phyloP scores from a whole-genome alignment of 2,329 filamentous ascomycete genomes.

The Penicillium verrucosum region DNA sequence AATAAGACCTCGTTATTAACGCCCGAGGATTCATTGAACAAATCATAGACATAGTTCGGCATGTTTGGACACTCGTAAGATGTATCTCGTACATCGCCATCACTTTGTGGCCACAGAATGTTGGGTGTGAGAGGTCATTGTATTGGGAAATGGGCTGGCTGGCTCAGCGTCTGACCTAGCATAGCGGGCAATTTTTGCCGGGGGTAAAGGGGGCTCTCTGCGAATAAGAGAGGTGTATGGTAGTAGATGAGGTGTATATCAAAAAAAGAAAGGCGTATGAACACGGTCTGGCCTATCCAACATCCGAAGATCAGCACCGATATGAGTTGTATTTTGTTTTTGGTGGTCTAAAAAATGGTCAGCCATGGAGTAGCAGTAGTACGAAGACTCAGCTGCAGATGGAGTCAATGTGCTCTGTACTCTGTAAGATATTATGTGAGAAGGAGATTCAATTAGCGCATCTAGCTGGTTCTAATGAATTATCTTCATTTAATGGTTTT shows the following conservation, averaged over 20 bases:
- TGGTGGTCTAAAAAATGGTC: neutral
- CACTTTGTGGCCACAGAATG: neutral
- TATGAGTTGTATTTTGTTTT: neutral
- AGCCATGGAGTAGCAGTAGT: neutral
- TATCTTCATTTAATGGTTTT: neutral
- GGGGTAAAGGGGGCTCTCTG: neutral
- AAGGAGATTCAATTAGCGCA: neutral
- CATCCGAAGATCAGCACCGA: neutral
- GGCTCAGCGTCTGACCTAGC: neutral
- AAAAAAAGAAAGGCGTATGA: neutral
- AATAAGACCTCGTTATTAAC: slow-evolving; percentile 4
- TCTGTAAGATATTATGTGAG: neutral
- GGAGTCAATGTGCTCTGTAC: neutral
- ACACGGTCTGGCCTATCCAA: neutral
- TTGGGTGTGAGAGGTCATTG: slow-evolving; percentile 5
- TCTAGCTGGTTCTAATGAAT: neutral
- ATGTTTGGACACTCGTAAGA: neutral
- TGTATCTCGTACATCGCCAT: neutral
- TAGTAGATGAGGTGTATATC: neutral
- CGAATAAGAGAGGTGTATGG: neutral
- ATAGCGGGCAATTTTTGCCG: slow-evolving; percentile 4
- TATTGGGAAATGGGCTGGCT: slow-evolving; percentile 13
- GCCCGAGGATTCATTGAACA: neutral
- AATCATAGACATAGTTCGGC: neutral
- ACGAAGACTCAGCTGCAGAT: neutral